Conservation (phyloP, 2,329 filamentous ascomycete species). For the Penicillium italicum region DNA sequence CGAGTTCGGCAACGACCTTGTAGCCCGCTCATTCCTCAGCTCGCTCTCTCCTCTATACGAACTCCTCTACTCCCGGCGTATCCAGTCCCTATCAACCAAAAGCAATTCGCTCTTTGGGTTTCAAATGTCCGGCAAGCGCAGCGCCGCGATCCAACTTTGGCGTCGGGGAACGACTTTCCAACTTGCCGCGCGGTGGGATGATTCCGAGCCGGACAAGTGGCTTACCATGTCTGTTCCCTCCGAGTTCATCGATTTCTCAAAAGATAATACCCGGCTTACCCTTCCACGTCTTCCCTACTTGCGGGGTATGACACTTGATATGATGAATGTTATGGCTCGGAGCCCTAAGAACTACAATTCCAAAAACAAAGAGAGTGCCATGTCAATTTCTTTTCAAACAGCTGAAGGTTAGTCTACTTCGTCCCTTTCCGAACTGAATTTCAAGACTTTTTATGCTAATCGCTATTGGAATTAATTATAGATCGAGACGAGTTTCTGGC, state of each 20-base stretch:
- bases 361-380: conserved; percentile 17
- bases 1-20: conserved; percentile 21
- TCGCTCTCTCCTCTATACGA: conserved; percentile 27
- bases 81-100: conserved; percentile 28
- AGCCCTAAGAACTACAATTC: conserved; percentile 21
- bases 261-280: conserved; percentile 22
- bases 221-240: conserved; percentile 25
- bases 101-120: conserved; percentile 19
- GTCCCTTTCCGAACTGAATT: no score
- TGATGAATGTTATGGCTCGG: conserved; percentile 28
- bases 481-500: conserved; percentile 23
- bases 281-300: conserved; percentile 21
- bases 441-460: background rate
- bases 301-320: conserved; percentile 27
- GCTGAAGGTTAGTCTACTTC: conserved; percentile 19
- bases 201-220: conserved; percentile 29
- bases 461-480: background rate
- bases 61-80: conserved; percentile 28
- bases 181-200: conserved; percentile 29
- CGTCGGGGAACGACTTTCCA: conserved; percentile 22
- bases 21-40: conserved; percentile 25
- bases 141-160: conserved; percentile 31
- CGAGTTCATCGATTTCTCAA: conserved; percentile 10
- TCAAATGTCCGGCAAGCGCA: conserved; percentile 27
- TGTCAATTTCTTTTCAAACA: conserved; percentile 28